Percentiles rank a stretch among this genome's conserved stretches.
phyloP scores from a whole-genome alignment of 2,329 filamentous ascomycete genomes.

The Paramyrothecium roridum region DNA sequence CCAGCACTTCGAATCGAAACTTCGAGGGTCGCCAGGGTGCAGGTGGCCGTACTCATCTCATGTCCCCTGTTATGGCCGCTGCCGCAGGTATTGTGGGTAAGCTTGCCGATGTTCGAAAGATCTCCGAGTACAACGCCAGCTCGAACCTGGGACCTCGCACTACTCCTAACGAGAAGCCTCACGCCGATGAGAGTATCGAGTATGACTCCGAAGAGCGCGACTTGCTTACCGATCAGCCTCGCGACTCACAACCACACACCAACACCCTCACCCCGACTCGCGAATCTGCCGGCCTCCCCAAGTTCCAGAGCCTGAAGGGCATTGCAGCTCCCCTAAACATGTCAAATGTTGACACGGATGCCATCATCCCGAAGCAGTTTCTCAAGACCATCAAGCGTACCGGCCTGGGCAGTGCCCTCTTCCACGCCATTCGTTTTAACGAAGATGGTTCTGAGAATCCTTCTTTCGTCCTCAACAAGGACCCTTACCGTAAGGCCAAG shows the following conservation, averaged over 20 bases:
- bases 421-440: constrained; percentile 79
- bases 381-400: constrained; percentile 99
- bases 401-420: constrained; percentile 83
- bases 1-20: constrained; percentile 94
- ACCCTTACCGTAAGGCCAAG: constrained; percentile 79
- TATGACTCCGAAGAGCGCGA: constrained; percentile 52
- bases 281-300: constrained; percentile 65
- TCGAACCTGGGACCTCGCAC: constrained; percentile 57
- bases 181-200: constrained; percentile 50
- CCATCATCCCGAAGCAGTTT: constrained; percentile 99
- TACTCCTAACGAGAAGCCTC: constrained; percentile 36
- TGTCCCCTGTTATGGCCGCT: constrained; percentile 96
- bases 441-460: constrained; percentile 71
- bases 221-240: constrained; percentile 52
- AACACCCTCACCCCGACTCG: constrained; percentile 51
- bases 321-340: constrained; percentile 84
- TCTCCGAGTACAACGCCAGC: constrained; percentile 59
- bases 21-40: constrained; percentile 96
- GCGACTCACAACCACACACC: constrained; percentile 62
- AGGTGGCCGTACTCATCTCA: constrained; percentile 85
- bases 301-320: constrained; percentile 81
- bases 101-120: constrained; percentile 84
- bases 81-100: constrained; percentile 87
- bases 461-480: constrained; percentile 85
- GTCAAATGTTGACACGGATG: constrained; percentile 95